These are phyloP conservation scores for Rhodosporidiobolus sp. DNA, from an alignment of 768 basidiomycete species.

Conservation along the genomic window DNA sequence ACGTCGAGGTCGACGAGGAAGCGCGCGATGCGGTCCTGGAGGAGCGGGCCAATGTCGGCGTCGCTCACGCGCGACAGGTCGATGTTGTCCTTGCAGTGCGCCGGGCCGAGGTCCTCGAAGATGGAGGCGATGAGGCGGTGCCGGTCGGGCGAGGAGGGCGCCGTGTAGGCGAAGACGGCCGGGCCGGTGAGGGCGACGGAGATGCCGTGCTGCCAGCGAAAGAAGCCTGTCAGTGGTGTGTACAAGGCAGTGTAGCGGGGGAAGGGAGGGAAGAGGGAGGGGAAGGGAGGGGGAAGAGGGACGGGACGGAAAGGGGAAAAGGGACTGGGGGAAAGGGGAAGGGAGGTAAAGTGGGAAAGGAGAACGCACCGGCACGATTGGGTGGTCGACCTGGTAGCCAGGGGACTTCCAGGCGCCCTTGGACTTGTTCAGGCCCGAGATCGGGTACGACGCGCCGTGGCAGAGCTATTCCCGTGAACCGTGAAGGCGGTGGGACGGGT, in stretches of 20 bases:
- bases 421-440: constrained; percentile 89
- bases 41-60: constrained; percentile 68
- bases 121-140: constrained; percentile 85
- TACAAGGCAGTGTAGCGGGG: background rate
- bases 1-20: constrained; percentile 82
- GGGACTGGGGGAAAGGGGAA: constrained; percentile 44
- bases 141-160: constrained; percentile 84
- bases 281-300: background rate
- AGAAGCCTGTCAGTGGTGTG: too few relatives aligned
- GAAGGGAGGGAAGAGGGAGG: background rate
- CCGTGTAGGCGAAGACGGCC: constrained; percentile 94
- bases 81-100: constrained; percentile 36
- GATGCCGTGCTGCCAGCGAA: constrained; percentile 16
- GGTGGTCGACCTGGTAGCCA: constrained; percentile 76
- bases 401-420: constrained; percentile 88
- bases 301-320: constrained; percentile 61
- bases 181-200: constrained; percentile 86
- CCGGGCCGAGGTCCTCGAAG: constrained; percentile 67
- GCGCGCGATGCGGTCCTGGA: constrained; percentile 80
- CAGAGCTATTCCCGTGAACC: constrained; percentile 47
- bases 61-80: constrained; percentile 66
- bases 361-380: constrained; percentile 79
- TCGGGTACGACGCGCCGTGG: constrained; percentile 49
- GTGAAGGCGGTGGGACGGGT: constrained; percentile 50
- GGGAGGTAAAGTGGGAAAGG: background rate